Evolutionary conservation across 2,329 filamentous ascomycete genomes (phyloP), one percentile per base, ranked within the genome.

Genomic region (Davidsoniella australis): DNA sequence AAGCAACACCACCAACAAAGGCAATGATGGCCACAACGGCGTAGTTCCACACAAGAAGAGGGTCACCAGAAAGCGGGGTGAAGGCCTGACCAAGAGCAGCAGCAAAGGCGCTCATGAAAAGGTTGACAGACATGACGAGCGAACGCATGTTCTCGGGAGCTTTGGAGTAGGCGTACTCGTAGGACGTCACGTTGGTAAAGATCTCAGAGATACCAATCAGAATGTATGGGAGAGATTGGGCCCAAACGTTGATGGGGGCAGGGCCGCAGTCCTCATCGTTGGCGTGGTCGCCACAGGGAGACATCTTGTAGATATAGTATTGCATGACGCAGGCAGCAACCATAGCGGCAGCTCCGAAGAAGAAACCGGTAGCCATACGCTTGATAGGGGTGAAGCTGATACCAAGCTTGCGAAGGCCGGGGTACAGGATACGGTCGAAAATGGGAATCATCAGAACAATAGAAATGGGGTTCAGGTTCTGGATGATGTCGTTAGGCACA

Each of bases 121-220:
- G 69, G 59, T 78, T 78, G 57, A 86, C 68, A 17, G 75, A 74
- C 62, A 74, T 71, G 57, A 88, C 80, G n/a, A 87, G 69, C 1
- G 78, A 82, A 55, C 81, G 79, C 83, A 88, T 88, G 67, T 85
- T 86, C 58, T 73, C 76, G 23, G 83, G 83, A 0, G 82, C 81
- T 64, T 85, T 85, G 61, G 78, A 80, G 66, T 78, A 87, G 33
- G 83, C 83, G 55, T 85, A 85, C 60, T 86, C 82, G 55, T 82
- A 75, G 1, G 77, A 78, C 14, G 71, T 72, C 52, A 73, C 69
- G 57, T 72, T 72, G 54, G 70, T 67, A 56, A 74, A 68, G 48
- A 74, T 70, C 62, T 75, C 71, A 7, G 70, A 67, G 3, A 73
- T 59, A 53, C 70, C 71, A 23, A 70, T 68, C 23, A 75, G 57